phyloP scores from a whole-genome alignment of 495 filamentous ascomycete genomes.

The Neurospora sp. region DNA sequence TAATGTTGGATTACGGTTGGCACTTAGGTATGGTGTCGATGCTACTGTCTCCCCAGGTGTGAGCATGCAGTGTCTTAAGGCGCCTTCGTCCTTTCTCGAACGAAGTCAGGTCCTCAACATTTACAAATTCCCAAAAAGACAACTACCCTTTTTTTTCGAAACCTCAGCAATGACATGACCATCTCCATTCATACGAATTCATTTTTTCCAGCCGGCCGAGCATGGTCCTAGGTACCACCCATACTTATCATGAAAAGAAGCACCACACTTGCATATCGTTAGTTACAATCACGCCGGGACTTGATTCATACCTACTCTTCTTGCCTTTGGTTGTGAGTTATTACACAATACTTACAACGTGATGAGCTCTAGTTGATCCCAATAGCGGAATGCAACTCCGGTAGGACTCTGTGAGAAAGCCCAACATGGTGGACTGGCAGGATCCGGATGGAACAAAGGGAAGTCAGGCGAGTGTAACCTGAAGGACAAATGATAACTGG shows the following conservation, averaged over 20 bases:
- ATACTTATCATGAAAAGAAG: background rate
- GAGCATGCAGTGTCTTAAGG: background rate
- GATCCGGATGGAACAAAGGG: background rate
- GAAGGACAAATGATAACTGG: background rate
- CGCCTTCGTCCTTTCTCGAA: background rate
- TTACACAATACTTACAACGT: background rate
- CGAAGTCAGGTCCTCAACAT: background rate
- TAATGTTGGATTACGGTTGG: background rate
- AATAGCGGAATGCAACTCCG: background rate
- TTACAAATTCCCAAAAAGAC: background rate
- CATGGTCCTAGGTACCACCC: background rate
- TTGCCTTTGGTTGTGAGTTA: no score
- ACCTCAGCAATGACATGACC: background rate
- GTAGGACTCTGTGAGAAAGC: background rate
- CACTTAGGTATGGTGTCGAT: background rate
- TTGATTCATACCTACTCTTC: background rate
- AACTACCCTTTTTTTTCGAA: background rate
- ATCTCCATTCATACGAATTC: background rate
- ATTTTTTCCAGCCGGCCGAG: background rate
- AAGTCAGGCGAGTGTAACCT: background rate
- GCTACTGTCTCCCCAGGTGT: background rate
- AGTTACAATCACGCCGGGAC: background rate
- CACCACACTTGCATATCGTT: background rate
- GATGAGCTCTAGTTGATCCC: background rate
- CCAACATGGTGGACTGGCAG: background rate